phyloP scores from a whole-genome alignment of 2,329 filamentous ascomycete species.

The Sarocladiaceae sp. region DNA sequence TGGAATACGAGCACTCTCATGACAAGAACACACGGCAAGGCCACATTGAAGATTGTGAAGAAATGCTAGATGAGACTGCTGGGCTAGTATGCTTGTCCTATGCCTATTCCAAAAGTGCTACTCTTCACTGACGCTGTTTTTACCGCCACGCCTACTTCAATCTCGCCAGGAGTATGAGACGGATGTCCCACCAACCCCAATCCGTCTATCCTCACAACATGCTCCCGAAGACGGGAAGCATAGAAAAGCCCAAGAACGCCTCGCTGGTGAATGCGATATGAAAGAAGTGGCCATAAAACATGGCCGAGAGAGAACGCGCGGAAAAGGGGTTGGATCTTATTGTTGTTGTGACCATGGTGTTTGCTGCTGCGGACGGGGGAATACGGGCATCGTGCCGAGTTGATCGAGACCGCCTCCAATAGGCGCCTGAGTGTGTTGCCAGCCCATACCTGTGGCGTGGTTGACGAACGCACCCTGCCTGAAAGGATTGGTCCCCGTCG shows the following conservation, averaged over 20 bases:
- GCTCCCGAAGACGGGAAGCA: slow-evolving; percentile 10
- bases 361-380: slow-evolving; percentile 71
- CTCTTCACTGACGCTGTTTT: not conserved
- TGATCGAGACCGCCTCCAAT: slow-evolving; percentile 81
- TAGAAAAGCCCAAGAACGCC: slow-evolving; percentile 18
- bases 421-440: slow-evolving; percentile 74
- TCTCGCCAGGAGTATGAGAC: too few relatives aligned
- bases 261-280: slow-evolving; percentile 20
- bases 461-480: slow-evolving; percentile 87
- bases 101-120: slow-evolving; percentile 7
- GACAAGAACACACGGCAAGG: not conserved
- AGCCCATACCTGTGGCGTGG: slow-evolving; percentile 80
- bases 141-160: not conserved
- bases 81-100: not conserved
- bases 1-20: not conserved
- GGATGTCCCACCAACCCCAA: not conserved
- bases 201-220: not conserved
- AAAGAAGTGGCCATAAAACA: not conserved
- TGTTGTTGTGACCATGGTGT: slow-evolving; percentile 58
- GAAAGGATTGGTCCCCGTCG: slow-evolving; percentile 93
- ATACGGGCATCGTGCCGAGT: slow-evolving; percentile 75
- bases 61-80: not conserved
- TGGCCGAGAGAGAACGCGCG: slow-evolving; percentile 11
- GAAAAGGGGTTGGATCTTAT: slow-evolving; percentile 11
- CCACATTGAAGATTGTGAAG: too few relatives aligned